Evolutionary conservation across 108 stramenopile species (phyloP), one percentile per base, ranked within the genome.

Genomic region (Skeletonema costatum): DNA sequence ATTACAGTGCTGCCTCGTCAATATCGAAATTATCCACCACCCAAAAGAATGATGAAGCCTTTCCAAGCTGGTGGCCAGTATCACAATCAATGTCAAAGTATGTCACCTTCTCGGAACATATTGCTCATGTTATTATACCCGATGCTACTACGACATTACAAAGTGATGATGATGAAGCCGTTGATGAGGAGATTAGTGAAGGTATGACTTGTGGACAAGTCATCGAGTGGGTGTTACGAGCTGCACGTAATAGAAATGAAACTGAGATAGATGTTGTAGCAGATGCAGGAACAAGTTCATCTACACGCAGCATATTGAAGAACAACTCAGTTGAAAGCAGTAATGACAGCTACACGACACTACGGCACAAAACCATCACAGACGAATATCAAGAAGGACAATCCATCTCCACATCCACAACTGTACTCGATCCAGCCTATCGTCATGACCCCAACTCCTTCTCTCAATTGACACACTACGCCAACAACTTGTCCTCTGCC

Each of bases 91-190:
- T 32, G n/a, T 38, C 66, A 32, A 79, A 79, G 8, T 66, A 73
- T 35, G 66, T 73, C 11, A 29, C 71, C 33, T 79, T 79, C 50
- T 30, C 64, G 25, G 71, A 79, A 67, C 71, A 79, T 56, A 60
- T 79, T 68, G 78, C 78, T 29, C 78, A 79, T 73, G 78, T 79
- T 1, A 68, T 79, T 38, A 71, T 79, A 32, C 78, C 78, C 46
- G 31, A 70, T 38, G 60, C 36, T 30, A 21, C 17, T 21, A 31
- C 9, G 17, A 35, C 30, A 7, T 36, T 36, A 6, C 36, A 59
- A 35, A n/a, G 2, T 1, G n/a, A 32, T 60, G 25, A 25, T 25
- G 25, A 25, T 25, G 25, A 25, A 25, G 25, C 25, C 0, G 25
- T 25, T 25, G 0, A 25, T 0, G 58, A 25, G 50, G 36, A 25